Conservation (phyloP, 2,329 filamentous ascomycete genomes). For the Exutisphaerella laricina region DNA sequence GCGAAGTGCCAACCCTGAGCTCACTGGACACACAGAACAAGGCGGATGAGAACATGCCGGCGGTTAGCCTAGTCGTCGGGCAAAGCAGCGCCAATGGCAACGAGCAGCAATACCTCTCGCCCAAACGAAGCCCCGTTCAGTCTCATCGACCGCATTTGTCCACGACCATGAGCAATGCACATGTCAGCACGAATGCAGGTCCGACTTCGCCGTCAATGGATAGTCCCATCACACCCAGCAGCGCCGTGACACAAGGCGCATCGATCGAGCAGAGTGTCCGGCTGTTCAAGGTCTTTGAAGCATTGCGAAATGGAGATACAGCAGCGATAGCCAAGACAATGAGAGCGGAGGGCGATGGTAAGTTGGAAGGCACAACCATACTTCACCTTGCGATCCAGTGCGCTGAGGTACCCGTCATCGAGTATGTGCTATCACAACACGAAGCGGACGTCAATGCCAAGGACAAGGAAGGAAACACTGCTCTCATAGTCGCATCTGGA, state of each 20-base stretch:
- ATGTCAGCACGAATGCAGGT: slow-evolving; percentile 5
- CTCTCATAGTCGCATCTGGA: slow-evolving; percentile 78
- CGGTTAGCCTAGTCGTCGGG: too few relatives aligned
- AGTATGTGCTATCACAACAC: slow-evolving; percentile 76
- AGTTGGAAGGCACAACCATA: slow-evolving; percentile 77
- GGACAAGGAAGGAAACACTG: slow-evolving; percentile 88
- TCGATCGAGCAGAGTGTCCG: slow-evolving; percentile 86
- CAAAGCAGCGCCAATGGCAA: slow-evolving; percentile 9
- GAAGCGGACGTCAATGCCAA: slow-evolving; percentile 71
- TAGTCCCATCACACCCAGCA: slow-evolving; percentile 17
- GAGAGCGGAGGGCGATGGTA: slow-evolving; percentile 42
- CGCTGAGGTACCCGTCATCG: slow-evolving; percentile 84
- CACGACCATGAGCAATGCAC: slow-evolving; percentile 33
- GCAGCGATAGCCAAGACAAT: slow-evolving; percentile 83
- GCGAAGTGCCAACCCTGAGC: slow-evolving; percentile 1
- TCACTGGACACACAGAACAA: not conserved
- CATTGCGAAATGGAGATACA: slow-evolving; percentile 83
- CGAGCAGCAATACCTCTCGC: slow-evolving; percentile 20
- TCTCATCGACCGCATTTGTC: slow-evolving; percentile 31
- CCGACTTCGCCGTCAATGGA: slow-evolving; percentile 19
- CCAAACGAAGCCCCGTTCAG: slow-evolving; percentile 23
- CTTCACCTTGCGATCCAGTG: slow-evolving; percentile 94
- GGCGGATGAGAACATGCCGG: slow-evolving; percentile 8
- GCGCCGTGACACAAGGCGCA: slow-evolving; percentile 33
- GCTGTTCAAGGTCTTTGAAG: slow-evolving; percentile 91